These are phyloP conservation scores for Botrytis porri DNA, from an alignment of 2,329 filamentous ascomycete genomes.

Conservation along the genomic window DNA sequence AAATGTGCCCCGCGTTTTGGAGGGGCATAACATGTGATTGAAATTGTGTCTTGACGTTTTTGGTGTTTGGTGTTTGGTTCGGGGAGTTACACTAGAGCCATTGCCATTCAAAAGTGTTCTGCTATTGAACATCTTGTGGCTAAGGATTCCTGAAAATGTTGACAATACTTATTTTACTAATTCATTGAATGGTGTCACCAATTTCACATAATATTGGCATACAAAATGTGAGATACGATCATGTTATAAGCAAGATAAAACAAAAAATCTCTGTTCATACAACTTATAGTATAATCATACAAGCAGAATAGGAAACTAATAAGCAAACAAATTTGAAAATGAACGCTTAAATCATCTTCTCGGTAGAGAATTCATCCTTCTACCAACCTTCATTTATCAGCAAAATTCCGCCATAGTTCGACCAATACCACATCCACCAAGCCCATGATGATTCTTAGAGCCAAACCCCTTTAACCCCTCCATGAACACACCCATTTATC, in stretches of 20 bases:
- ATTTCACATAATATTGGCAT: background rate
- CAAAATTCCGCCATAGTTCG: background rate
- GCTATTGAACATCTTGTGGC: background rate
- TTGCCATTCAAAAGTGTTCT: background rate
- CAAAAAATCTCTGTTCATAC: background rate
- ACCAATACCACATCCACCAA: background rate
- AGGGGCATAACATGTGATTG: conserved; percentile 7
- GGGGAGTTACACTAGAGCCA: background rate
- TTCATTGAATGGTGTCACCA: background rate
- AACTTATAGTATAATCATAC: background rate
- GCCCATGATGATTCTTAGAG: background rate
- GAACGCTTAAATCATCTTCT: background rate
- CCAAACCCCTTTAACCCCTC: background rate
- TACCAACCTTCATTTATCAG: background rate
- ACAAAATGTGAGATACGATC: background rate
- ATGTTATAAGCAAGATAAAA: background rate
- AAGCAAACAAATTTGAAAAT: conserved; percentile 1
- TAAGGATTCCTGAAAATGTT: background rate
- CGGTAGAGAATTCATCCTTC: background rate
- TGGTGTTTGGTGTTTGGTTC: background rate
- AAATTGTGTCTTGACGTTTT: background rate
- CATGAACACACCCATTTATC: background rate
- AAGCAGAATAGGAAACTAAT: background rate
- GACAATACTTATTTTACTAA: background rate
- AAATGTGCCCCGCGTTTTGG: conserved; percentile 10